Evolutionary conservation across 805 yeast genomes (phyloP).

Genomic region (Wickerhamomyces canadensis): DNA sequence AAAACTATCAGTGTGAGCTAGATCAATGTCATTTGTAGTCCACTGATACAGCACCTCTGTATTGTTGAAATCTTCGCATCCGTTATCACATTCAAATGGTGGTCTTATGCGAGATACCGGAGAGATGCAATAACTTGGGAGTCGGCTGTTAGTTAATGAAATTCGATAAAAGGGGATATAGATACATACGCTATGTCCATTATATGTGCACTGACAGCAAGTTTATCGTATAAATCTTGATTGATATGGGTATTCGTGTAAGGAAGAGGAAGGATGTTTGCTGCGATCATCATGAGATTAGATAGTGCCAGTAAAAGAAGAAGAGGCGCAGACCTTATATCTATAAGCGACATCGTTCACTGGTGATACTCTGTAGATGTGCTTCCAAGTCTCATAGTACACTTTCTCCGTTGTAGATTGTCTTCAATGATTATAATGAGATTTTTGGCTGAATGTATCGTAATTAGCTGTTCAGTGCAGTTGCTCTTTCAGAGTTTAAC

Average conservation of each 20-base stretch:
- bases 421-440: no score
- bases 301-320: background rate
- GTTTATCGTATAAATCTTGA: slow-evolving; percentile 8
- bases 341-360: no score
- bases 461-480: no score
- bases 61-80: slow-evolving; percentile 17
- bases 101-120: slow-evolving; percentile 12
- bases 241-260: slow-evolving; percentile 4
- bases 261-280: background rate
- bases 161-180: no score
- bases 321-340: no score
- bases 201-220: slow-evolving; percentile 15
- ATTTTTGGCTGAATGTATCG: no score
- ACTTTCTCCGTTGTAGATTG: no score
- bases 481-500: no score
- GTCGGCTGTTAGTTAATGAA: no score
- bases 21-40: slow-evolving; percentile 16
- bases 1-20: slow-evolving; percentile 5
- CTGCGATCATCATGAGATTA: background rate
- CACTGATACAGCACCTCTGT: slow-evolving; percentile 22
- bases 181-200: slow-evolving; percentile 21
- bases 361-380: no score
- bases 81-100: slow-evolving; percentile 23
- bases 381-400: no score
- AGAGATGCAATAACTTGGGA: slow-evolving; percentile 18